Evolutionary conservation across 768 basidiomycete species (phyloP).

Genomic region (Crepidotus variabilis): DNA sequence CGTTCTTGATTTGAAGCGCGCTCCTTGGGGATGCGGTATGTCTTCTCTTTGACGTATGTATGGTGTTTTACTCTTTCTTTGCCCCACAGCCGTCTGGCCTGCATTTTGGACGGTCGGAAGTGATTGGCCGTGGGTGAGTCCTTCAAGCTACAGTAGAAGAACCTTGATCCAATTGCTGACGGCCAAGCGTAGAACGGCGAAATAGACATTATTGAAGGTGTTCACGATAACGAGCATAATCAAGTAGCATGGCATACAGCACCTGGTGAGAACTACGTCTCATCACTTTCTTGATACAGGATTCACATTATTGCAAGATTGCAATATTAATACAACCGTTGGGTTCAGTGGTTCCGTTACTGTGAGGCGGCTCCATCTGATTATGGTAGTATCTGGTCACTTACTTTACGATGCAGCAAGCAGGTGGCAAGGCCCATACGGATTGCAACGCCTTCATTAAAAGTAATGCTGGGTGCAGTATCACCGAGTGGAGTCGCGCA

Average conservation of each 20-base stretch:
- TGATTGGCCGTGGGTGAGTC: slow-evolving; percentile 59
- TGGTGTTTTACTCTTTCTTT: neutral
- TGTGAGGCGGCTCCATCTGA: slow-evolving; percentile 32
- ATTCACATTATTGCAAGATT: slow-evolving; percentile 33
- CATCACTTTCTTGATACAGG: neutral
- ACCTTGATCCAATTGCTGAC: slow-evolving; percentile 2
- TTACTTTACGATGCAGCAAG: slow-evolving; percentile 25
- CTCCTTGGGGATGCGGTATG: slow-evolving; percentile 87
- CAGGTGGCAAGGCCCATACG: slow-evolving; percentile 47
- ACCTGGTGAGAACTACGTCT: slow-evolving; percentile 38
- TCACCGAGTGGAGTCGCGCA: slow-evolving; percentile 74
- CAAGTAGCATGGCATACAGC: slow-evolving; percentile 81
- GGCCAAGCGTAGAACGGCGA: slow-evolving; percentile 55
- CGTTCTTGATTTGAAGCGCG: slow-evolving; percentile 77
- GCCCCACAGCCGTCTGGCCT: slow-evolving; percentile 72
- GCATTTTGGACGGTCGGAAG: slow-evolving; percentile 75
- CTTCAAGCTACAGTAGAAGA: neutral
- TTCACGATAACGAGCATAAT: slow-evolving; percentile 81
- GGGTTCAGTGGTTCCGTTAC: slow-evolving; percentile 63
- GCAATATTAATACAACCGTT: slow-evolving; percentile 47
- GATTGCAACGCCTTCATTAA: slow-evolving; percentile 51
- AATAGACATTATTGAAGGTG: slow-evolving; percentile 83
- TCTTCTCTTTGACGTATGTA: slow-evolving; percentile 6
- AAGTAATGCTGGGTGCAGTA: slow-evolving; percentile 70
- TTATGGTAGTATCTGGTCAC: neutral